These are phyloP conservation scores for Zygosaccharomyces rouxii DNA, from an alignment of 805 yeast species.

Conservation along the genomic window DNA sequence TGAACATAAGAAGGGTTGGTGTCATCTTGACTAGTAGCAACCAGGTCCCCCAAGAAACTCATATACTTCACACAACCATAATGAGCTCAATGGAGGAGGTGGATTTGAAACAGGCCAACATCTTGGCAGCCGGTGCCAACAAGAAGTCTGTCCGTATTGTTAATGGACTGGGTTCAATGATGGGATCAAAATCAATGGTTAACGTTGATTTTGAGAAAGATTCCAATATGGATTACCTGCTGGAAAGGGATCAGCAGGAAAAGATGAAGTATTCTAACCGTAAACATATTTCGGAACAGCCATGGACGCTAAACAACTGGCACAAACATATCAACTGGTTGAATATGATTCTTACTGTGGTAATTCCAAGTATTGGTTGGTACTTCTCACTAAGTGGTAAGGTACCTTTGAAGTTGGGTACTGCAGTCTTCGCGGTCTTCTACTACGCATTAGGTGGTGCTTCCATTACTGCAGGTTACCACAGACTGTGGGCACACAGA, in stretches of 20 bases:
- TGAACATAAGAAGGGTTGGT: too few relatives aligned
- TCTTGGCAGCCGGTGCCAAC: conserved; percentile 78
- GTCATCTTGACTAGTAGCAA: too few relatives aligned
- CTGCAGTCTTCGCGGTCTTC: conserved; percentile 44
- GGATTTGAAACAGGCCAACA: conserved; percentile 67
- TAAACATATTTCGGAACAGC: conserved; percentile 68
- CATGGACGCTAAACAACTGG: conserved; percentile 74
- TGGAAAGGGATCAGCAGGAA: conserved; percentile 43
- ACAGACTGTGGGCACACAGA: conserved; percentile 74
- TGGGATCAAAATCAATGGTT: conserved; percentile 77
- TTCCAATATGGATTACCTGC: conserved; percentile 42
- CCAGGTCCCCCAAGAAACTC: background rate
- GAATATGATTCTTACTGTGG: conserved; percentile 59
- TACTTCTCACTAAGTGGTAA: conserved; percentile 37
- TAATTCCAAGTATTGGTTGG: conserved; percentile 56
- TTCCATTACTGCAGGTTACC: conserved; percentile 83
- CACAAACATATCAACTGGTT: conserved; percentile 74
- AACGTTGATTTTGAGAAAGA: conserved; percentile 49
- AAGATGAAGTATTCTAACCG: conserved; percentile 37
- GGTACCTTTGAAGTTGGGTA: conserved; percentile 48
- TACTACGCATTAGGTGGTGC: conserved; percentile 60
- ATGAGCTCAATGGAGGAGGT: conserved; percentile 33
- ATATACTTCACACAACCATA: background rate
- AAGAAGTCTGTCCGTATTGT: conserved; percentile 66
- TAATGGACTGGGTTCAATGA: conserved; percentile 72